Conservation (phyloP, 495 filamentous ascomycete genomes). For the Penicillium diatomitis region DNA sequence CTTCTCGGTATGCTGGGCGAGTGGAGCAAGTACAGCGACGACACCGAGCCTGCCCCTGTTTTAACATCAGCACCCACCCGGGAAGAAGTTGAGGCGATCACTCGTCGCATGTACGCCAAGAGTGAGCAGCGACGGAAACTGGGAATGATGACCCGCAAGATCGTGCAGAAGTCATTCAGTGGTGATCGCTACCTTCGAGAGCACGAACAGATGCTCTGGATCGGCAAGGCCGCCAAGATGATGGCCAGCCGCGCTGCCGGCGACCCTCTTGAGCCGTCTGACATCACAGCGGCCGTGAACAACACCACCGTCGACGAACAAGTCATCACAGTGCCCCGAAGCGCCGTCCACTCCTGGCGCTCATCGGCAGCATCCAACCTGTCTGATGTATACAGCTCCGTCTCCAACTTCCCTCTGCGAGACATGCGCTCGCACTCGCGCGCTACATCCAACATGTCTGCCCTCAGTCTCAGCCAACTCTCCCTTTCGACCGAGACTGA, state of each 20-base stretch:
- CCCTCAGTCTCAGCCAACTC: conserved; percentile 22
- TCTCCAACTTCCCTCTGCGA: conserved; percentile 18
- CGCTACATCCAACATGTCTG: conserved; percentile 21
- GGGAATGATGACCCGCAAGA: conserved; percentile 51
- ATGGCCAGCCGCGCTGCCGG: conserved; percentile 26
- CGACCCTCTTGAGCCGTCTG: conserved; percentile 17
- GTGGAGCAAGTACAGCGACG: conserved; percentile 47
- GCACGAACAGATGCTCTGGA: conserved; percentile 64
- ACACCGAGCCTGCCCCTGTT: conserved; percentile 33
- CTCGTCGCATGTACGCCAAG: conserved; percentile 54
- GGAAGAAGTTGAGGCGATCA: conserved; percentile 45
- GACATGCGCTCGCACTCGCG: conserved; percentile 7
- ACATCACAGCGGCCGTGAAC: conserved; percentile 21
- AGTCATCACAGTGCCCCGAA: conserved; percentile 31
- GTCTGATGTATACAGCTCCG: conserved; percentile 27
- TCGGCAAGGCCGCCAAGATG: conserved; percentile 41
- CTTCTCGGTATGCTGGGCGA: conserved; percentile 51
- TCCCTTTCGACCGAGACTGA: conserved; percentile 27
- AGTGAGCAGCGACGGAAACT: conserved; percentile 46
- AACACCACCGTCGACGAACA: conserved; percentile 28
- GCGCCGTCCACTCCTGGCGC: conserved; percentile 30
- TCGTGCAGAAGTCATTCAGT: conserved; percentile 53
- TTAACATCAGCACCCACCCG: conserved; percentile 40
- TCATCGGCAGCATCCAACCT: conserved; percentile 30
- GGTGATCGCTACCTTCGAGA: conserved; percentile 56